Percentiles rank a stretch among this genome's conserved stretches.
Evolutionary conservation across 768 basidiomycete genomes (phyloP).

Genomic region (Crepidotus variabilis): DNA sequence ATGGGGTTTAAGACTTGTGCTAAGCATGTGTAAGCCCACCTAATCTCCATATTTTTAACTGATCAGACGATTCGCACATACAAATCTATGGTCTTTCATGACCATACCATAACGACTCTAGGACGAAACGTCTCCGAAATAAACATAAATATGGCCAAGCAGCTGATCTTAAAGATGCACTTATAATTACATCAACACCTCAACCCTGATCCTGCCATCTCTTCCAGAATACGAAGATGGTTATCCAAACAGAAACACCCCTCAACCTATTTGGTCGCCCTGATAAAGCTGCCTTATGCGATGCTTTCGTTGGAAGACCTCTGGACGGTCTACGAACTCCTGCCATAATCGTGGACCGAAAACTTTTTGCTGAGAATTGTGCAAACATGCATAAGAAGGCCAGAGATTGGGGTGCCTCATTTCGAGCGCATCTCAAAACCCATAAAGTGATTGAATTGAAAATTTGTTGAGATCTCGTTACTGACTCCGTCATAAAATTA

Average conservation of each 20-base stretch:
- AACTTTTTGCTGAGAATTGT: slow-evolving; percentile 71
- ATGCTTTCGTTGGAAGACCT: slow-evolving; percentile 55
- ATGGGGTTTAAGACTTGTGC: no score
- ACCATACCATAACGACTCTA: background rate
- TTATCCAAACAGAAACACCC: slow-evolving; percentile 21
- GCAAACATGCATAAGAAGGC: slow-evolving; percentile 66
- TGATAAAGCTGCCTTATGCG: slow-evolving; percentile 44
- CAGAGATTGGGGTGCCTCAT: slow-evolving; percentile 61
- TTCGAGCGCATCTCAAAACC: slow-evolving; percentile 83
- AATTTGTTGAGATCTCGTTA: background rate
- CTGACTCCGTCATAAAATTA: slow-evolving; percentile 20
- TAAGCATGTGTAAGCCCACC: background rate
- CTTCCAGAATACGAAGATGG: slow-evolving; percentile 12
- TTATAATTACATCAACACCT: background rate
- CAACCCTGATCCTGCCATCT: slow-evolving; percentile 4
- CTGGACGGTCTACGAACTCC: slow-evolving; percentile 67
- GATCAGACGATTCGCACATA: background rate
- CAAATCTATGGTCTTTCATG: background rate
- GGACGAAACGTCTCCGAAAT: background rate
- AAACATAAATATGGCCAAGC: background rate
- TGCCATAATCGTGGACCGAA: slow-evolving; percentile 73
- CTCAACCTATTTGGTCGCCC: slow-evolving; percentile 24
- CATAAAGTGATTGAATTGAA: slow-evolving; percentile 52
- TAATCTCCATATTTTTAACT: background rate
- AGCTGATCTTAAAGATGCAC: background rate